Conservation (phyloP, 805 yeast species). For the Lipomyces sp. region DNA sequence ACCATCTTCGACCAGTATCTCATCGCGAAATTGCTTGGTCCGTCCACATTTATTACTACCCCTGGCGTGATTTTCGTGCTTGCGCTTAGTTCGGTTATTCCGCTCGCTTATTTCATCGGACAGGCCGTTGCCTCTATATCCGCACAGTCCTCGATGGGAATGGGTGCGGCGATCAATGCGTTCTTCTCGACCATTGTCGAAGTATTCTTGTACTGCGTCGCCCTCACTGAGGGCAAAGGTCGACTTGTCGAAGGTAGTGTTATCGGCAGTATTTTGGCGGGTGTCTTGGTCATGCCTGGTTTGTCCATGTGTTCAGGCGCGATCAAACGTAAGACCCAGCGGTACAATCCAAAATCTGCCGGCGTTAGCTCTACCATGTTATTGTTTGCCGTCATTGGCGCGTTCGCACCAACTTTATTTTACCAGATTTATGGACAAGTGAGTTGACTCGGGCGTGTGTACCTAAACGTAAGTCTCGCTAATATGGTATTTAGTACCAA, state of each 20-base stretch:
- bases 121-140: slow-evolving; percentile 99
- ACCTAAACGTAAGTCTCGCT: not conserved
- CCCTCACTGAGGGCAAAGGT: slow-evolving; percentile 82
- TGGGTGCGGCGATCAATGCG: slow-evolving; percentile 97
- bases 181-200: slow-evolving; percentile 96
- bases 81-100: slow-evolving; percentile 83
- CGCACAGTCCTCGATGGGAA: slow-evolving; percentile 98
- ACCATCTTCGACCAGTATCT: slow-evolving; percentile 79
- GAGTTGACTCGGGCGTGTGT: slow-evolving; percentile 7
- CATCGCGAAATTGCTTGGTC: slow-evolving; percentile 55
- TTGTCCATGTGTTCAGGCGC: slow-evolving; percentile 99
- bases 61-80: slow-evolving; percentile 71
- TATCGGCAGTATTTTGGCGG: slow-evolving; percentile 92
- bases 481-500: slow-evolving; percentile 53
- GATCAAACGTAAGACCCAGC: slow-evolving; percentile 83
- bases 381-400: slow-evolving; percentile 83
- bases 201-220: slow-evolving; percentile 88
- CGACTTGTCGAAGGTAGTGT: slow-evolving; percentile 92
- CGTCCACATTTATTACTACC: slow-evolving; percentile 56
- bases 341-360: slow-evolving; percentile 94
- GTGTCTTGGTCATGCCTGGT: slow-evolving; percentile 89
- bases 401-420: slow-evolving; percentile 89
- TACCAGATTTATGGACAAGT: slow-evolving; percentile 84
- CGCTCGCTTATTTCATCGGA: slow-evolving; percentile 95
- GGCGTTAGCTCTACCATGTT: slow-evolving; percentile 97